Evolutionary conservation across 2,329 filamentous ascomycete species (phyloP).

Genomic region (Aspergillus neotritici): DNA sequence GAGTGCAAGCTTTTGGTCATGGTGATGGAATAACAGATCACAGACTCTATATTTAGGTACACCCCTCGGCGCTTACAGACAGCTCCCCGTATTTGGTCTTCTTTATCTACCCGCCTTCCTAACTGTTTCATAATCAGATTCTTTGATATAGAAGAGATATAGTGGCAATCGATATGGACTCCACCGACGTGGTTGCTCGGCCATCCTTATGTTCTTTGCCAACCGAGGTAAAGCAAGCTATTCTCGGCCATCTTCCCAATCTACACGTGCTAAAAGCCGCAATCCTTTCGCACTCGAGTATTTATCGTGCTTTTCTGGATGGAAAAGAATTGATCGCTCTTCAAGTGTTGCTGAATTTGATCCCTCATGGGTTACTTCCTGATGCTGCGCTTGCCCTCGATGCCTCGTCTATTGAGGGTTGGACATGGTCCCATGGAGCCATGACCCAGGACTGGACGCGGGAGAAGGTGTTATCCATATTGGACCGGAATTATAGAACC

Average conservation of each 20-base stretch:
- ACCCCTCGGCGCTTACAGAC: no score
- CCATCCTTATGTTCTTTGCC: no score
- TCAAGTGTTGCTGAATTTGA: neutral
- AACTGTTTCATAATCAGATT: no score
- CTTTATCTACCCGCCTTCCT: no score
- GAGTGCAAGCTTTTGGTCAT: no score
- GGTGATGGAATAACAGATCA: no score
- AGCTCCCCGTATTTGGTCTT: no score
- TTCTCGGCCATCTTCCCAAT: neutral
- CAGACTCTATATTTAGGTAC: no score
- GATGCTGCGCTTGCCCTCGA: neutral
- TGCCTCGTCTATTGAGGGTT: neutral
- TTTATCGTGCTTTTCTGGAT: neutral
- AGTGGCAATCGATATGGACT: no score
- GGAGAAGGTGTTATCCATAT: neutral
- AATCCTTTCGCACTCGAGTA: neutral
- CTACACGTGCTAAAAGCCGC: neutral
- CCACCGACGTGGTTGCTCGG: no score
- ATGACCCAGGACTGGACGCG: neutral
- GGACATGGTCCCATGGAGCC: no score
- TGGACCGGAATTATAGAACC: neutral
- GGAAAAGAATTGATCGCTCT: neutral
- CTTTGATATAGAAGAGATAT: no score
- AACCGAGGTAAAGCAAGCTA: neutral
- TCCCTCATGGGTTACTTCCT: neutral